Conservation (phyloP, 1,284 basidiomycete genomes). For the Ceratobasidium sp. region DNA sequence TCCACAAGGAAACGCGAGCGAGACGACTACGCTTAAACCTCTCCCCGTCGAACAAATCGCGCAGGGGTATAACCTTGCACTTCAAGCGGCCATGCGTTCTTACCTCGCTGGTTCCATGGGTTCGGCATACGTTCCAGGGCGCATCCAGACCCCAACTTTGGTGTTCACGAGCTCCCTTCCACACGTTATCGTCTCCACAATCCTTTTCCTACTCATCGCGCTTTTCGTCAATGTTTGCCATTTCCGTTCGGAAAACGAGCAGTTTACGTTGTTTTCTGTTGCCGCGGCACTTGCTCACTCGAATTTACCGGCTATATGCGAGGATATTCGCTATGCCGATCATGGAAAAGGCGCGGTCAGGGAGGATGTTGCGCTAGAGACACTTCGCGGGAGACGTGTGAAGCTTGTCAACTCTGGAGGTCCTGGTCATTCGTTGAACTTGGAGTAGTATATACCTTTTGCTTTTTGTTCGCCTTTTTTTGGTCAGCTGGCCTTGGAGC, state of each 20-base stretch:
- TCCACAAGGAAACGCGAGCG: neutral
- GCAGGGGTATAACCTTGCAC: conserved; percentile 10
- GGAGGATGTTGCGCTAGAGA: conserved; percentile 2
- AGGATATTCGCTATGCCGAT: conserved; percentile 22
- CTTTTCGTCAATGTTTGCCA: conserved; percentile 27
- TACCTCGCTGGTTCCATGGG: conserved; percentile 22
- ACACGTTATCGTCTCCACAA: conserved; percentile 22
- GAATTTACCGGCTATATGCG: conserved; percentile 18
- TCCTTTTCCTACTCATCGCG: conserved; percentile 16
- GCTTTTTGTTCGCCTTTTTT: neutral
- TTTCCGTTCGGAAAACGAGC: conserved; percentile 18
- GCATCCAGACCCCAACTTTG: conserved; percentile 9
- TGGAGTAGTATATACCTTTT: conserved; percentile 15
- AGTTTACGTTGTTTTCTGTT: conserved; percentile 32
- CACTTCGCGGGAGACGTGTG: conserved; percentile 1
- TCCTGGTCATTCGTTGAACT: conserved; percentile 21
- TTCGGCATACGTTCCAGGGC: conserved; percentile 22
- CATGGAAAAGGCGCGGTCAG: neutral
- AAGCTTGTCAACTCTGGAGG: conserved; percentile 10
- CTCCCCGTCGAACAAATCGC: conserved; percentile 15
- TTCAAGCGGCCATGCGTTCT: conserved; percentile 31
- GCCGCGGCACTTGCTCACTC: conserved; percentile 19
- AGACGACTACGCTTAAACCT: neutral
- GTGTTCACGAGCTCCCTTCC: conserved; percentile 33
- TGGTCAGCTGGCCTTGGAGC: no score